Conservation (phyloP, 176 grass and related monocot genomes). For the Raddia distichophylla region DNA sequence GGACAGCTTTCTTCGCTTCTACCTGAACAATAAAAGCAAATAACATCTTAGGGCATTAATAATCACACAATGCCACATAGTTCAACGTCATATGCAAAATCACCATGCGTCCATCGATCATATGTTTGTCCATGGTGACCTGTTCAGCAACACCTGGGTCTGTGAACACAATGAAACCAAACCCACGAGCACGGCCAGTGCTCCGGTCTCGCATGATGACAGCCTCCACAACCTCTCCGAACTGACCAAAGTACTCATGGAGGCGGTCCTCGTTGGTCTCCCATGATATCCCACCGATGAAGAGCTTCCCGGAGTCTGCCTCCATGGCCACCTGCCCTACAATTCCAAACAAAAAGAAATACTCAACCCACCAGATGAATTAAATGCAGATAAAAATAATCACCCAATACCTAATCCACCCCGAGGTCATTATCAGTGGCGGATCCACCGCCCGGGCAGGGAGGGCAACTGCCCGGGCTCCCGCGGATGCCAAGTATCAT, state of each 20-base stretch:
- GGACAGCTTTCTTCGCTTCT: slow-evolving; percentile 93
- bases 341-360: slow-evolving; percentile 1
- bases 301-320: slow-evolving; percentile 86
- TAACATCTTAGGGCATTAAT: neutral
- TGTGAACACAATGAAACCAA: slow-evolving; percentile 83
- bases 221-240: slow-evolving; percentile 84
- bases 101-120: slow-evolving; percentile 97
- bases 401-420: neutral
- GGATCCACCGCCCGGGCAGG: neutral
- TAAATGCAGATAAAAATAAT: slow-evolving; percentile 47
- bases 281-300: slow-evolving; percentile 94
- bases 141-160: slow-evolving; percentile 63
- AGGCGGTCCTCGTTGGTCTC: slow-evolving; percentile 93
- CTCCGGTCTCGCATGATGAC: slow-evolving; percentile 91
- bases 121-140: slow-evolving; percentile 86
- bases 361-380: slow-evolving; percentile 42
- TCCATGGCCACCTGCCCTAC: slow-evolving; percentile 57
- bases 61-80: slow-evolving; percentile 10
- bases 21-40: slow-evolving; percentile 54
- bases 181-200: slow-evolving; percentile 91
- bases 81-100: slow-evolving; percentile 7
- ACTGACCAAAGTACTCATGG: slow-evolving; percentile 74
- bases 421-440: neutral
- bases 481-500: too few relatives aligned
- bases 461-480: too few relatives aligned